Evolutionary conservation across 768 basidiomycete genomes (phyloP).

Genomic region (Trametes gibbosa): DNA sequence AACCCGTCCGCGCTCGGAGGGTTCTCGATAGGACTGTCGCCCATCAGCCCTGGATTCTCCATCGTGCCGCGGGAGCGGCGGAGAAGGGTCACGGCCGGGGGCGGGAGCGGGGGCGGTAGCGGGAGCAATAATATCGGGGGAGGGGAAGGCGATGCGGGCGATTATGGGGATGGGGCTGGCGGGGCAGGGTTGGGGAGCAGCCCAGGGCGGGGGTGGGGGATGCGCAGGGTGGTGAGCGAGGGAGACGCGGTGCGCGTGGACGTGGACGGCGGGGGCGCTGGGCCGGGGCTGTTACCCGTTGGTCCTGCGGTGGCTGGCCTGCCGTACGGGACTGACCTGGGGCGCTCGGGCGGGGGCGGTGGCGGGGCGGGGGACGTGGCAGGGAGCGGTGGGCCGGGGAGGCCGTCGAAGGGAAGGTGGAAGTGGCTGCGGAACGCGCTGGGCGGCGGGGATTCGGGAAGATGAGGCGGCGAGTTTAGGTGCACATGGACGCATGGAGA

Average conservation of each 20-base stretch:
- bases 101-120: constrained; percentile 23
- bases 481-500: not conserved
- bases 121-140: constrained; percentile 5
- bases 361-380: not conserved
- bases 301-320: not conserved
- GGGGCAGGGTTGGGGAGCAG: constrained; percentile 13
- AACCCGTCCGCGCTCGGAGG: constrained; percentile 38
- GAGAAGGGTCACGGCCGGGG: constrained; percentile 39
- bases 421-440: constrained; percentile 27
- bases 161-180: not conserved
- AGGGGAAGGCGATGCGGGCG: not conserved
- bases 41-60: constrained; percentile 76
- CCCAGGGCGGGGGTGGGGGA: constrained; percentile 4
- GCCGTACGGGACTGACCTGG: constrained; percentile 10
- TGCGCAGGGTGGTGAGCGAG: constrained; percentile 22
- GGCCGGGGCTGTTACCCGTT: not conserved
- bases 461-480: not conserved
- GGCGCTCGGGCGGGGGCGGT: not conserved
- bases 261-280: too few relatives aligned
- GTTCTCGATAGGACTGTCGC: constrained; percentile 74
- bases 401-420: constrained; percentile 26
- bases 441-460: constrained; percentile 3
- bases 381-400: not conserved
- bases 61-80: constrained; percentile 55
- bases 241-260: constrained; percentile 13